phyloP scores from a whole-genome alignment of 305 asterid species.

The Fraxinus greggii region DNA sequence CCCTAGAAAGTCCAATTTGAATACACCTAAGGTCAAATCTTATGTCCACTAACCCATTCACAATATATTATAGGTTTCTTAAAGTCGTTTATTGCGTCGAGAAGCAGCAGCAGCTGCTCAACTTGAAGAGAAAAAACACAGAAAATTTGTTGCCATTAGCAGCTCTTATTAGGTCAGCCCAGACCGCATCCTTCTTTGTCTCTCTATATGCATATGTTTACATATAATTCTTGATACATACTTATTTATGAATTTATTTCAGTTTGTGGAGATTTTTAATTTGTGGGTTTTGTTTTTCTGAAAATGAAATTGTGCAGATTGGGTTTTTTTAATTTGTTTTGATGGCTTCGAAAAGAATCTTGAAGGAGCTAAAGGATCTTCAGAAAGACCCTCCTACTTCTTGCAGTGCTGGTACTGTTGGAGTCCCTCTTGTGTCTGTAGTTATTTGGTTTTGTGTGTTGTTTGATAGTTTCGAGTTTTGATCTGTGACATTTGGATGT shows the following conservation, averaged over 20 bases:
- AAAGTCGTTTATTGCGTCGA: not conserved
- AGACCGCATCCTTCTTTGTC: not conserved
- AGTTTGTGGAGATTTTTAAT: not conserved
- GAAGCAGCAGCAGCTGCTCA: not conserved
- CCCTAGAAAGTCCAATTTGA: too few relatives aligned
- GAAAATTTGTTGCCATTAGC: not conserved
- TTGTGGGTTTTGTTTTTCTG: not conserved
- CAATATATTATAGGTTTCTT: not conserved
- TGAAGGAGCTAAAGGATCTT: not conserved
- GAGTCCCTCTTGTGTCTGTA: not conserved
- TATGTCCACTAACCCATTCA: too few relatives aligned
- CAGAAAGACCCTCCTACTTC: not conserved
- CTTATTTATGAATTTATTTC: too few relatives aligned
- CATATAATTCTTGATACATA: not conserved
- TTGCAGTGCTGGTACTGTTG: not conserved
- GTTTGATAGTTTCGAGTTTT: slow-evolving; percentile 9
- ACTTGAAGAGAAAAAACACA: not conserved
- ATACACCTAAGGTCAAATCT: too few relatives aligned
- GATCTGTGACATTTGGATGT: slow-evolving; percentile 30
- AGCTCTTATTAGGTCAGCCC: not conserved
- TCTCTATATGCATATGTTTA: not conserved
- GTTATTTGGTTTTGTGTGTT: not conserved
- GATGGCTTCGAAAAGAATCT: not conserved
- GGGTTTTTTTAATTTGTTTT: not conserved
- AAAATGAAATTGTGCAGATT: not conserved